A percentile compares a stretch with the other conserved stretches of the same genome.
Evolutionary conservation across 805 yeast species (phyloP).

Genomic region (Nakazawaea peltata): DNA sequence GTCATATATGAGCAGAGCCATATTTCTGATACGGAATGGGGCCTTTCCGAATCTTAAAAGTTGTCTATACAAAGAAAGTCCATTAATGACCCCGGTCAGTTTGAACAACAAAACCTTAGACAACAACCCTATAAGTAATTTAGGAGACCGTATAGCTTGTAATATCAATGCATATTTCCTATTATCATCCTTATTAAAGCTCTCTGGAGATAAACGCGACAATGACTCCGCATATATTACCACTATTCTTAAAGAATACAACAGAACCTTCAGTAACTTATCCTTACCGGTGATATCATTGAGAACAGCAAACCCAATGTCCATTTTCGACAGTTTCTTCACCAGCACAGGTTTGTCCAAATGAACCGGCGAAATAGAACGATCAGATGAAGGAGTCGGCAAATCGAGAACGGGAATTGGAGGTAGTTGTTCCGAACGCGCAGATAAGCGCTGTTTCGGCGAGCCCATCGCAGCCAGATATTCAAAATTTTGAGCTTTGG

Average conservation of each 20-base stretch:
- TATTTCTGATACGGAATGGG: conserved; percentile 46
- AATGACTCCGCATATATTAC: conserved; percentile 34
- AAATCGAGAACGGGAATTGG: no score
- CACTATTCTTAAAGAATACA: conserved; percentile 48
- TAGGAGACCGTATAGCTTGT: conserved; percentile 21
- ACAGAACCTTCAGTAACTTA: conserved; percentile 56
- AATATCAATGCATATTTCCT: conserved; percentile 16
- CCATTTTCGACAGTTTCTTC: conserved; percentile 22
- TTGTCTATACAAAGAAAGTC: conserved; percentile 53
- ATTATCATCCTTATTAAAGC: conserved; percentile 12
- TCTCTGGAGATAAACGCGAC: background rate
- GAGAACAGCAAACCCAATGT: conserved; percentile 43
- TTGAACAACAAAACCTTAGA: conserved; percentile 32
- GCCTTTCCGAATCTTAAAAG: conserved; percentile 63
- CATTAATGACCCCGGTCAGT: conserved; percentile 35
- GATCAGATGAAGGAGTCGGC: background rate
- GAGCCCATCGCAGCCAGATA: no score
- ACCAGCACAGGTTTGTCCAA: background rate
- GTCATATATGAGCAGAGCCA: background rate
- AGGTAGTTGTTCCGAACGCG: no score
- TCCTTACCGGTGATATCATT: conserved; percentile 62
- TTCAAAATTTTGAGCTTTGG: no score
- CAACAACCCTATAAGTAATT: conserved; percentile 21
- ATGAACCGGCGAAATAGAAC: background rate
- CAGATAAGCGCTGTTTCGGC: no score